Evolutionary conservation across 192 early-diverging fungal genomes (phyloP).

Genomic region (Backusella westeae): DNA sequence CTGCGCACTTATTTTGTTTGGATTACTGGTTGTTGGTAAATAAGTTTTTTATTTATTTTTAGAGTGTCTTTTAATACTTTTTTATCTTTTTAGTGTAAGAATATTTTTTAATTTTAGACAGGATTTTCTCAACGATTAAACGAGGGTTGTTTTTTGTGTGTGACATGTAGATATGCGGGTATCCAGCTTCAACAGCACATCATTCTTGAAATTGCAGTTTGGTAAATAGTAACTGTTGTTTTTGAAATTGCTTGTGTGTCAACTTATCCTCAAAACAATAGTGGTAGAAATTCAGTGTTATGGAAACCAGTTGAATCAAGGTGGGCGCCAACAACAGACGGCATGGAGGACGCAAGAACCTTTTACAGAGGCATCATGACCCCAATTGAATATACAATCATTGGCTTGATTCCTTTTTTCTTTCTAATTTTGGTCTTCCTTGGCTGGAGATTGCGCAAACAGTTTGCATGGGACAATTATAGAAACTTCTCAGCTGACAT

Average conservation of each 20-base stretch:
- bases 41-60: background rate
- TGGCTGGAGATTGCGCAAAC: conserved; percentile 31
- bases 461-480: conserved; percentile 51
- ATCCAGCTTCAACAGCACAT: conserved; percentile 42
- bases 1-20: conserved; percentile 27
- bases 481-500: conserved; percentile 43
- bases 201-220: conserved; percentile 36
- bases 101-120: background rate
- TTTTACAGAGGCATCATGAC: conserved; percentile 36
- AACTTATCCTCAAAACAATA: background rate
- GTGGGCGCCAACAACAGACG: conserved; percentile 7
- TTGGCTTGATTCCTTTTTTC: conserved; percentile 38
- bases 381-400: conserved; percentile 45
- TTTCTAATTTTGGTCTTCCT: conserved; percentile 30
- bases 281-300: background rate
- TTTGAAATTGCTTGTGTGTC: too few relatives aligned
- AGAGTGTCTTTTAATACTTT: background rate
- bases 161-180: conserved; percentile 32
- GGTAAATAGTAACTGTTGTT: conserved; percentile 8
- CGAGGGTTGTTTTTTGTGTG: background rate
- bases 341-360: conserved; percentile 3
- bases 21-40: conserved; percentile 39
- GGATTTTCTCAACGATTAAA: background rate
- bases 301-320: conserved; percentile 24
- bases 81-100: background rate